A percentile compares a stretch with the other conserved stretches of the same genome.
Evolutionary conservation across 352 stramenopile species (phyloP).

Genomic region (Halophytophthora batemanensis): DNA sequence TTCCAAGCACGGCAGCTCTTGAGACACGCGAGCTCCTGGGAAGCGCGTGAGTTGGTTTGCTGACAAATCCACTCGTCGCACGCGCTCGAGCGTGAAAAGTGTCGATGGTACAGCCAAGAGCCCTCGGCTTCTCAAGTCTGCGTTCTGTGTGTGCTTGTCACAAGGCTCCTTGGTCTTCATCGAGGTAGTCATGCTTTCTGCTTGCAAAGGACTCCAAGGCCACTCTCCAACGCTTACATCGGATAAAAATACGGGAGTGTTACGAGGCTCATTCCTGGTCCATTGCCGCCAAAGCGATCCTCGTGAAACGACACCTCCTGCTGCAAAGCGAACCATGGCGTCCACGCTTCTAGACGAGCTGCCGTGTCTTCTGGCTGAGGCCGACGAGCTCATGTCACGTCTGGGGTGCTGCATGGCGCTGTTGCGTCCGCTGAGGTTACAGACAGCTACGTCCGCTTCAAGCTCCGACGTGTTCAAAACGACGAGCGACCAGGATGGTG

Average conservation of each 20-base stretch:
- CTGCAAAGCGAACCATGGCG: constrained; percentile 25
- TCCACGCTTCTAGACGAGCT: constrained; percentile 61
- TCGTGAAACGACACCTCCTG: neutral
- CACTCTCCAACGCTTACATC: constrained; percentile 1
- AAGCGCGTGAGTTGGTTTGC: constrained; percentile 60
- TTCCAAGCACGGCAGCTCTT: constrained; percentile 42
- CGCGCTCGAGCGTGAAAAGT: constrained; percentile 52
- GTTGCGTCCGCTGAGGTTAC: constrained; percentile 12
- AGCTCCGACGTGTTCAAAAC: neutral
- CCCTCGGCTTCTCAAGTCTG: constrained; percentile 29
- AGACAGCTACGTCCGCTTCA: neutral
- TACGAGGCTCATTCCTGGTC: too few species aligned
- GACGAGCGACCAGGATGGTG: too few species aligned
- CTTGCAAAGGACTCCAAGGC: neutral
- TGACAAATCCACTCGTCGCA: constrained; percentile 55
- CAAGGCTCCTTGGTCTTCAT: constrained; percentile 1
- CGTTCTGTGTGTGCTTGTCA: constrained; percentile 33
- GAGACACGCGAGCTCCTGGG: constrained; percentile 39
- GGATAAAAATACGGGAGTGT: constrained; percentile 22
- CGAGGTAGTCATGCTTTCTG: constrained; percentile 10
- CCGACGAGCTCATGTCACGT: constrained; percentile 51
- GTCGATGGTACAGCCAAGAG: constrained; percentile 38
- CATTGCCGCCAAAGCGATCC: neutral
- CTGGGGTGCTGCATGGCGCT: constrained; percentile 37
- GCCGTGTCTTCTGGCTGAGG: constrained; percentile 55